phyloP scores from a whole-genome alignment of 73 alveolate genomes.

The Durusdinium trenchii region DNA sequence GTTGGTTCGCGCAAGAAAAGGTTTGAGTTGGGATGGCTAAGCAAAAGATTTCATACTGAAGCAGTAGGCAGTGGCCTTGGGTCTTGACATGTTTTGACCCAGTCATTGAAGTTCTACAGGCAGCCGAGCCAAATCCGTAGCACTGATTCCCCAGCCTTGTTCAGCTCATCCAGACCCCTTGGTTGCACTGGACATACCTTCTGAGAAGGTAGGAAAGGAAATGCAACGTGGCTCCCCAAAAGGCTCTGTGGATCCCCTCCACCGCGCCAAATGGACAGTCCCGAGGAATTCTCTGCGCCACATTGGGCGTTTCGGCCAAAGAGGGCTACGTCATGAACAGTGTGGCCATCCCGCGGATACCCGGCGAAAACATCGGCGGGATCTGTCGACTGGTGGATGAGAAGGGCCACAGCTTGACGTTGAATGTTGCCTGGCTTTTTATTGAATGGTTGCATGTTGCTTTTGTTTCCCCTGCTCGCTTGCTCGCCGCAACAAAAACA shows the following conservation, averaged over 20 bases:
- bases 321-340: constrained; percentile 97
- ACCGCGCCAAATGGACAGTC: not conserved
- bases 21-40: no score
- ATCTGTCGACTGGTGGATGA: constrained; percentile 96
- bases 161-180: no score
- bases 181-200: not conserved
- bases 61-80: no score
- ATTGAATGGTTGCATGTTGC: not conserved
- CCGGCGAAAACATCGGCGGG: constrained; percentile 98
- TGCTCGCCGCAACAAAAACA: no score
- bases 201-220: not conserved
- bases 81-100: no score
- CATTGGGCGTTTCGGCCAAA: constrained; percentile 97
- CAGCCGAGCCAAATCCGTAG: no score
- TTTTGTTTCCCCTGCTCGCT: no score
- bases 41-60: no score
- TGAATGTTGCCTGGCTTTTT: constrained; percentile 95
- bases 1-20: no score
- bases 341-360: constrained; percentile 97
- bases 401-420: constrained; percentile 95
- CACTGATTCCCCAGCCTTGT: no score
- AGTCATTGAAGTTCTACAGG: no score
- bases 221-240: not conserved
- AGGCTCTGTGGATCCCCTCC: not conserved
- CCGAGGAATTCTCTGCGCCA: constrained; percentile 49